Conservation (phyloP, 179 eudicot genomes). For the Dionaea muscipula region DNA sequence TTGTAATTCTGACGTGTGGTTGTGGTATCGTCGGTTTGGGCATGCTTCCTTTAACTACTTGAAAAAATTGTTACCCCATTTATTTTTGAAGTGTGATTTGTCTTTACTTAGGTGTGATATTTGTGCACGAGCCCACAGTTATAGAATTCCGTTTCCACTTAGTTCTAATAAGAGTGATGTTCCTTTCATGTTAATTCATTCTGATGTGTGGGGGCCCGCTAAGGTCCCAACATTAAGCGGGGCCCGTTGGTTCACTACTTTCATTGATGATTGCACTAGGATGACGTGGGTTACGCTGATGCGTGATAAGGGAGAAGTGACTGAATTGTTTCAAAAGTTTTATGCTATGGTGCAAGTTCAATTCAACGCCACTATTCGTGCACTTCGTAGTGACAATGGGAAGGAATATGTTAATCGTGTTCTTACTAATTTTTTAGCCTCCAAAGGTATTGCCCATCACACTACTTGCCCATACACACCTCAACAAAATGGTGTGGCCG, state of each 20-base stretch:
- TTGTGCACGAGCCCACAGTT: not conserved
- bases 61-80: too few relatives aligned
- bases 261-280: conserved; percentile 7
- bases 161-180: not conserved
- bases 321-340: not conserved
- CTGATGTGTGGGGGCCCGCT: conserved; percentile 2
- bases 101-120: not conserved
- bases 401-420: not conserved
- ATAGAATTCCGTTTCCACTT: not conserved
- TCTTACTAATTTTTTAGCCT: not conserved
- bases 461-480: not conserved
- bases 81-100: too few relatives aligned
- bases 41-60: too few relatives aligned
- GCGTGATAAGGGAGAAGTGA: not conserved
- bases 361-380: not conserved
- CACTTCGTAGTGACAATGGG: not conserved
- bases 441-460: not conserved
- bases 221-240: not conserved
- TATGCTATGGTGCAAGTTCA: not conserved
- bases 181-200: not conserved
- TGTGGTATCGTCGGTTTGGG: too few relatives aligned
- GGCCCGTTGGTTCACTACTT: not conserved
- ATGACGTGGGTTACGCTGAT: not conserved
- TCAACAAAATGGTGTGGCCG: conserved; percentile 1
- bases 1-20: too few relatives aligned